Evolutionary conservation across 805 yeast genomes (phyloP).

Genomic region (Metschnikowia baotianmanensis): DNA sequence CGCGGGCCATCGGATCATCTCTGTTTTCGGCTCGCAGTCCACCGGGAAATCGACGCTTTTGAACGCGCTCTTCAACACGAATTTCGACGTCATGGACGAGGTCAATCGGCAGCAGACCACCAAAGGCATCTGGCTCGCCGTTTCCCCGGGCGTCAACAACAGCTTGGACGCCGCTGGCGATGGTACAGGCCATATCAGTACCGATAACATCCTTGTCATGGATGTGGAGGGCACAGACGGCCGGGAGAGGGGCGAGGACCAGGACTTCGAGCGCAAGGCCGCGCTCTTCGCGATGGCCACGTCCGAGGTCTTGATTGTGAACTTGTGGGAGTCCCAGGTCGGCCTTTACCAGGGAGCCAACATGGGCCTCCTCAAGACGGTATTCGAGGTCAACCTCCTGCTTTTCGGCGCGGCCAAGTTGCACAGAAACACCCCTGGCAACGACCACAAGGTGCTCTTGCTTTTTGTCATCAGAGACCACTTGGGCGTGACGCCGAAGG

Average conservation of each 20-base stretch:
- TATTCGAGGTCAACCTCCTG: conserved; percentile 89
- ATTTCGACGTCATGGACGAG: conserved; percentile 93
- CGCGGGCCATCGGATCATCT: conserved; percentile 79
- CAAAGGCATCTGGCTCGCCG: conserved; percentile 47
- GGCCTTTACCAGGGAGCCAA: conserved; percentile 98
- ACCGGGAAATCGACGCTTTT: conserved; percentile 94
- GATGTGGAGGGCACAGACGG: conserved; percentile 99
- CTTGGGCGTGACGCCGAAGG: conserved; percentile 80
- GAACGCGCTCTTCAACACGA: conserved; percentile 74
- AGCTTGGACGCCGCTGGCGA: conserved; percentile 1
- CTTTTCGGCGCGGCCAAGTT: conserved; percentile 62
- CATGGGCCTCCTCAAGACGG: conserved; percentile 92
- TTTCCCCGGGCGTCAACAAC: conserved; percentile 31
- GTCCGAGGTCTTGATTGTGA: conserved; percentile 84
- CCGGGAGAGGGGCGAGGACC: conserved; percentile 96
- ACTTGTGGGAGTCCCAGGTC: conserved; percentile 96
- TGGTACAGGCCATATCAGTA: conserved; percentile 5
- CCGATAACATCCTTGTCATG: conserved; percentile 63
- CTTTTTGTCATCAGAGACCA: conserved; percentile 92
- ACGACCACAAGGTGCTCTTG: conserved; percentile 60
- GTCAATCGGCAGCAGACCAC: conserved; percentile 79
- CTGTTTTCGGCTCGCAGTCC: conserved; percentile 96
- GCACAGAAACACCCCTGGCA: conserved; percentile 13
- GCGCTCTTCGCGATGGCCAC: conserved; percentile 94
- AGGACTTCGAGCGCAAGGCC: conserved; percentile 95